Evolutionary conservation across 2,329 filamentous ascomycete species (phyloP).

Genomic region (Pseudohalonectria lignicola): DNA sequence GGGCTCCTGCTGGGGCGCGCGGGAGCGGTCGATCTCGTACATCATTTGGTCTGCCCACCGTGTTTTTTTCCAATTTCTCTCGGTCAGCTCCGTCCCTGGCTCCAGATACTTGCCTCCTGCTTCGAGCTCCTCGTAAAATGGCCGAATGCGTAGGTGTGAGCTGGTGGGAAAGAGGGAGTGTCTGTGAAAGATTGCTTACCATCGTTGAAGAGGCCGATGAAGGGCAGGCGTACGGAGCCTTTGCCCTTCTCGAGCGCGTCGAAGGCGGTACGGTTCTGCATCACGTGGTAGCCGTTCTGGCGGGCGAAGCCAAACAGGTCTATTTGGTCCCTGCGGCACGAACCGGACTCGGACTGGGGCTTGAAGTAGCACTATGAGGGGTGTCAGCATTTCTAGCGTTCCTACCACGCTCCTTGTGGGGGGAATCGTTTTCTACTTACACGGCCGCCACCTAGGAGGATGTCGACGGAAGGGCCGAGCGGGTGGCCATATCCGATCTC

Average conservation of each 20-base stretch:
- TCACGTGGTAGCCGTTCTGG: constrained; percentile 21
- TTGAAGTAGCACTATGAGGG: constrained; percentile 22
- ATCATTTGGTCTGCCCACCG: constrained; percentile 14
- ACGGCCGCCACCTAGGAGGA: constrained; percentile 26
- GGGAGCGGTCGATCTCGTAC: constrained; percentile 23
- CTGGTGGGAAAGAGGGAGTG: too few species aligned
- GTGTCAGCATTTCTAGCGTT: neutral
- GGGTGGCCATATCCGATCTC: constrained; percentile 25
- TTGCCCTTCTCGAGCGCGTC: constrained; percentile 16
- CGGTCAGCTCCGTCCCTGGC: too few species aligned
- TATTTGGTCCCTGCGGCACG: constrained; percentile 23
- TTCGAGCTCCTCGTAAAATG: too few species aligned
- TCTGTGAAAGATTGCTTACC: too few species aligned
- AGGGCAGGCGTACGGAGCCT: constrained; percentile 19
- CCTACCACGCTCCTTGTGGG: too few species aligned
- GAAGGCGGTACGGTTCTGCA: constrained; percentile 22
- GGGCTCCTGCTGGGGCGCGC: constrained; percentile 19
- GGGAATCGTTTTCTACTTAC: too few species aligned
- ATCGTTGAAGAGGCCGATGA: constrained; percentile 26
- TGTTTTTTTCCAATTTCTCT: too few species aligned
- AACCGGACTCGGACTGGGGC: constrained; percentile 20
- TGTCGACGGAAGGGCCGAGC: constrained; percentile 23
- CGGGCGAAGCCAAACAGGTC: constrained; percentile 23
- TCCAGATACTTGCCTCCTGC: too few species aligned
- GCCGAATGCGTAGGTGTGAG: too few species aligned